Percentiles rank a stretch among this genome's conserved stretches.
Evolutionary conservation across 306 rosid species (phyloP).

Genomic region (Hippophae rhamnoides): DNA sequence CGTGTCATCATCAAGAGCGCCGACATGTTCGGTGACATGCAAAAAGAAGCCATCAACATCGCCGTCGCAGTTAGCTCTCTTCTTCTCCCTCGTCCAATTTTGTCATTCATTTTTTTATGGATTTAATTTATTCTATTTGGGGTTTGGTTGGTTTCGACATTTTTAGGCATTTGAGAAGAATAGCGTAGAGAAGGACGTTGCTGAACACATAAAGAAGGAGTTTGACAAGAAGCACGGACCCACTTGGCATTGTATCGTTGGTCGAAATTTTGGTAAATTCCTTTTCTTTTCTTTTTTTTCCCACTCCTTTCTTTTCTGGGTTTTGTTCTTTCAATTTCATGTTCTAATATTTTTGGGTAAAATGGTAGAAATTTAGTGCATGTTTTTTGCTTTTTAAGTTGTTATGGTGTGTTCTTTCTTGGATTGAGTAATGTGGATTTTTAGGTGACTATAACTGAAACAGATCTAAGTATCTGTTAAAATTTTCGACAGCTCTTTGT

Average conservation of each 20-base stretch:
- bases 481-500: no score
- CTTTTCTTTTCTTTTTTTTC: constrained; percentile 4
- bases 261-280: constrained; percentile 78
- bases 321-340: constrained; percentile 13
- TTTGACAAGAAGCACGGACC: constrained; percentile 84
- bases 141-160: constrained; percentile 2
- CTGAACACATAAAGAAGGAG: constrained; percentile 87
- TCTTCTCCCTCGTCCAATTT: neutral
- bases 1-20: constrained; percentile 84
- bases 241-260: constrained; percentile 98
- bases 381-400: neutral
- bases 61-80: constrained; percentile 61
- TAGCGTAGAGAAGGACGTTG: constrained; percentile 82
- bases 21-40: constrained; percentile 79
- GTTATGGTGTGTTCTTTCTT: constrained; percentile 2
- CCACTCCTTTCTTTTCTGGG: constrained; percentile 3
- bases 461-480: constrained; percentile 28
- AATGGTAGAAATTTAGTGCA: constrained; percentile 1
- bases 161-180: constrained; percentile 81
- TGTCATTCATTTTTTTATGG: neutral
- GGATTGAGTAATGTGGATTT: constrained; percentile 5
- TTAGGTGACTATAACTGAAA: constrained; percentile 6
- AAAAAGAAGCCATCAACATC: constrained; percentile 81
- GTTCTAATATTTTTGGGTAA: constrained; percentile 3
- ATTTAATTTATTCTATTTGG: neutral